These are phyloP conservation scores for Saturnispora hagleri DNA, from an alignment of 805 yeast species.

Conservation along the genomic window DNA sequence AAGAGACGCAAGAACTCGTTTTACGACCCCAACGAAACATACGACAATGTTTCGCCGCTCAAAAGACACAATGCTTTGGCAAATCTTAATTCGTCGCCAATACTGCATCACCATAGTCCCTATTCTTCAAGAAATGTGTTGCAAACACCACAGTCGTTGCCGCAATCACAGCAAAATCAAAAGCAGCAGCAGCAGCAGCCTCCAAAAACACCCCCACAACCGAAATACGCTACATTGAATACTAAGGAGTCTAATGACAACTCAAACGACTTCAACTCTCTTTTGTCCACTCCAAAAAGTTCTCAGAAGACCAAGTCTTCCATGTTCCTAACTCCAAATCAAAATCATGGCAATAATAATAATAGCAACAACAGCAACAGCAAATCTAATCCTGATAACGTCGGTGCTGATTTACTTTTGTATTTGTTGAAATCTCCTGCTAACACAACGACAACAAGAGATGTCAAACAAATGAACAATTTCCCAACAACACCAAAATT, in stretches of 20 bases:
- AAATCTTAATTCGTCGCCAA: conserved; percentile 24
- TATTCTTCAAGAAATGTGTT: conserved; percentile 11
- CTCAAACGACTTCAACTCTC: conserved; percentile 1
- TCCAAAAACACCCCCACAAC: conserved; percentile 26
- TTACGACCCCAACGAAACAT: conserved; percentile 8
- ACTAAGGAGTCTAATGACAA: background rate
- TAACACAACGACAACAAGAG: conserved; percentile 15
- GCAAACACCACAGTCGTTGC: conserved; percentile 15
- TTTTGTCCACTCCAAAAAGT: conserved; percentile 28
- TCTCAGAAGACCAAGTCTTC: conserved; percentile 9
- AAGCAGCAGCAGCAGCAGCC: conserved; percentile 18
- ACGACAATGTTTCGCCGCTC: conserved; percentile 21
- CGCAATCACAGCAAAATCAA: conserved; percentile 10
- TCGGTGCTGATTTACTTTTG: conserved; percentile 77
- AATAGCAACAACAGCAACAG: background rate
- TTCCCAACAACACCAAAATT: conserved; percentile 2
- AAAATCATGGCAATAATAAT: conserved; percentile 14
- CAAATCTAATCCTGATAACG: conserved; percentile 26
- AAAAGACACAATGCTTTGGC: conserved; percentile 20
- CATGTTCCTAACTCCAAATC: conserved; percentile 29
- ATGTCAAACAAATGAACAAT: conserved; percentile 9
- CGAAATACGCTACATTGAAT: conserved; percentile 1
- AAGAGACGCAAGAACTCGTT: conserved; percentile 20
- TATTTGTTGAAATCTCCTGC: conserved; percentile 75
- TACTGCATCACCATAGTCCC: conserved; percentile 18